phyloP scores from a whole-genome alignment of 805 yeast genomes.

The Schwanniomyces vanrijiae region DNA sequence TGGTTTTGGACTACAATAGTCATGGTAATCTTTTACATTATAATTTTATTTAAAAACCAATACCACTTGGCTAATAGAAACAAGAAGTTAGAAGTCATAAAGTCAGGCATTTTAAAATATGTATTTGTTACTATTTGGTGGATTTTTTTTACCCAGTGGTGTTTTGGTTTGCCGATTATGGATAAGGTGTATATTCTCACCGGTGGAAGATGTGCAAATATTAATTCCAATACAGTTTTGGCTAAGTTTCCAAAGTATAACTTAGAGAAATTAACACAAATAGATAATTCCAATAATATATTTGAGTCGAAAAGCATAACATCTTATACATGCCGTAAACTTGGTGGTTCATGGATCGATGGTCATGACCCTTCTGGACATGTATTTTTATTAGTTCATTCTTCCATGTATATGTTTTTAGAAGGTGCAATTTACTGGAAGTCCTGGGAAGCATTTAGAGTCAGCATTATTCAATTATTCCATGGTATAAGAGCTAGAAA shows the following conservation, averaged over 20 bases:
- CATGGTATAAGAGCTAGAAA: background rate
- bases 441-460: slow-evolving; percentile 19
- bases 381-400: slow-evolving; percentile 71
- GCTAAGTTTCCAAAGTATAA: background rate
- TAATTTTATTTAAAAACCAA: slow-evolving; percentile 8
- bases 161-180: slow-evolving; percentile 83
- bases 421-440: slow-evolving; percentile 51
- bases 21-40: slow-evolving; percentile 24
- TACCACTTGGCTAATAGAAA: slow-evolving; percentile 8
- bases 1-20: slow-evolving; percentile 81
- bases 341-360: slow-evolving; percentile 69
- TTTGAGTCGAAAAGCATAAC: slow-evolving; percentile 21
- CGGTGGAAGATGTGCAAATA: slow-evolving; percentile 72
- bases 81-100: slow-evolving; percentile 6
- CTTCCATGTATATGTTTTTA: slow-evolving; percentile 62
- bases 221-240: slow-evolving; percentile 7
- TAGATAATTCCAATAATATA: background rate
- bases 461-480: background rate
- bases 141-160: slow-evolving; percentile 86
- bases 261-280: background rate
- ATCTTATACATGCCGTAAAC: slow-evolving; percentile 33
- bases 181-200: slow-evolving; percentile 76
- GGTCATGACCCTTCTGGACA: slow-evolving; percentile 99
- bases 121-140: slow-evolving; percentile 71
- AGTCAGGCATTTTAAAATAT: slow-evolving; percentile 42